These are phyloP conservation scores for Aspergillus cavernicola DNA, from an alignment of 495 filamentous ascomycete genomes.

Conservation along the genomic window DNA sequence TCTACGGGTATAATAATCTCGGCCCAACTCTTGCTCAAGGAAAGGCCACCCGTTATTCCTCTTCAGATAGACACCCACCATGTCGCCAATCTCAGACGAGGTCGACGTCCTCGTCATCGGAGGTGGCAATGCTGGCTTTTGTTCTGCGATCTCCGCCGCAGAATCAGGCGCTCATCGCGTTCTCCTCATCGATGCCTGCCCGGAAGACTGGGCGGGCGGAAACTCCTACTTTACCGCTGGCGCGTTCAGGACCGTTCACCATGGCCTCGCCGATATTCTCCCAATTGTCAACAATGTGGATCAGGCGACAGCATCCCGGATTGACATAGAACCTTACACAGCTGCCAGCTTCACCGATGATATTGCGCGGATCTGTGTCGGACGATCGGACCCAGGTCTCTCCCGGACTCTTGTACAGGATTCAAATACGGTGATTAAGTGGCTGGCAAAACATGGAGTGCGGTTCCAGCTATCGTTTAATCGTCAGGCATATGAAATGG, in stretches of 20 bases:
- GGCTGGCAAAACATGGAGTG: constrained; percentile 51
- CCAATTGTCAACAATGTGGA: constrained; percentile 47
- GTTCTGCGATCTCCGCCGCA: constrained; percentile 46
- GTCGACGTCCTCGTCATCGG: constrained; percentile 55
- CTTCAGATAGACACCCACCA: no score
- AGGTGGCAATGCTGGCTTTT: constrained; percentile 58
- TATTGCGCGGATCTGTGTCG: constrained; percentile 42
- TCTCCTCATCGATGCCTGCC: constrained; percentile 52
- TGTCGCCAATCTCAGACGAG: no score
- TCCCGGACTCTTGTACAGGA: constrained; percentile 15
- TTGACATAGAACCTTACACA: constrained; percentile 46
- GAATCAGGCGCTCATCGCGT: constrained; percentile 32
- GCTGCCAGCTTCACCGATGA: constrained; percentile 42
- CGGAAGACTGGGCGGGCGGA: constrained; percentile 50
- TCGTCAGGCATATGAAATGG: constrained; percentile 55
- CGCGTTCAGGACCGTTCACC: constrained; percentile 48
- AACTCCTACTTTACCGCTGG: constrained; percentile 59
- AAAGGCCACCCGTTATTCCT: no score
- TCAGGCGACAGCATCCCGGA: constrained; percentile 26
- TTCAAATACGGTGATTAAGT: constrained; percentile 15
- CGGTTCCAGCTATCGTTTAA: constrained; percentile 57
- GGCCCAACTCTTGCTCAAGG: no score
- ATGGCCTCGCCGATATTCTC: constrained; percentile 45
- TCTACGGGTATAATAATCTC: no score
- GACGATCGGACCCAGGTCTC: constrained; percentile 42